A percentile compares a stretch with the other conserved stretches of the same genome.
Conservation (phyloP, 805 yeast species). For the Tetrapisispora fleetii region DNA sequence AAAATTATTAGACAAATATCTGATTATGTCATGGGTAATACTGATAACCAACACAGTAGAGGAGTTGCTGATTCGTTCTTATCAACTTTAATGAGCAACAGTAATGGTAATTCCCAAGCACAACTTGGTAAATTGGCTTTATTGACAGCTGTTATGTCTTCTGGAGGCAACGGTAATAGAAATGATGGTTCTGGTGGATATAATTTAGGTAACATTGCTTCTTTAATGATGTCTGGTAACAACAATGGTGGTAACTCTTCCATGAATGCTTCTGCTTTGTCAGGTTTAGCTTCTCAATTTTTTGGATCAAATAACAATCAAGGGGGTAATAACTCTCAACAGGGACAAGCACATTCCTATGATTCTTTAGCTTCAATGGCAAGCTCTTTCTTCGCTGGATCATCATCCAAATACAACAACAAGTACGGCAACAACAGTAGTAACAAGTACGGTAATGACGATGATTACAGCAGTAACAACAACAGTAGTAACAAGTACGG, state of each 20-base stretch:
- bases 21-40: slow-evolving; percentile 11
- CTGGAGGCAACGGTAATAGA: slow-evolving; percentile 7
- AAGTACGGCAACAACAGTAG: not conserved
- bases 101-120: slow-evolving; percentile 18
- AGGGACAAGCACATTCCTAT: slow-evolving; percentile 8
- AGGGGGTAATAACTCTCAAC: not conserved
- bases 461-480: not conserved
- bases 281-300: slow-evolving; percentile 21
- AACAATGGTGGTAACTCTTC: slow-evolving; percentile 4
- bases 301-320: slow-evolving; percentile 9
- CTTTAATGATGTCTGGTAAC: slow-evolving; percentile 11
- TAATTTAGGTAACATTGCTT: slow-evolving; percentile 16
- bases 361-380: slow-evolving; percentile 17
- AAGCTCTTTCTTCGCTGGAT: slow-evolving; percentile 7
- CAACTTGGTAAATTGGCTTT: slow-evolving; percentile 26
- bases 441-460: slow-evolving; percentile 1
- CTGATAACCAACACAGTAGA: slow-evolving; percentile 5
- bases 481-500: not conserved
- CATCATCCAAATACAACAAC: not conserved
- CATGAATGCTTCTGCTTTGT: slow-evolving; percentile 16
- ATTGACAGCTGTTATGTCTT: slow-evolving; percentile 16
- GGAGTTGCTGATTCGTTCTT: slow-evolving; percentile 17
- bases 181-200: slow-evolving; percentile 11
- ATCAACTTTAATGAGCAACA: slow-evolving; percentile 13
- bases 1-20: slow-evolving; percentile 14